phyloP scores from a whole-genome alignment of 225 moss, liverwort and hornwort species.

The Pseudoscleropodium purum region DNA sequence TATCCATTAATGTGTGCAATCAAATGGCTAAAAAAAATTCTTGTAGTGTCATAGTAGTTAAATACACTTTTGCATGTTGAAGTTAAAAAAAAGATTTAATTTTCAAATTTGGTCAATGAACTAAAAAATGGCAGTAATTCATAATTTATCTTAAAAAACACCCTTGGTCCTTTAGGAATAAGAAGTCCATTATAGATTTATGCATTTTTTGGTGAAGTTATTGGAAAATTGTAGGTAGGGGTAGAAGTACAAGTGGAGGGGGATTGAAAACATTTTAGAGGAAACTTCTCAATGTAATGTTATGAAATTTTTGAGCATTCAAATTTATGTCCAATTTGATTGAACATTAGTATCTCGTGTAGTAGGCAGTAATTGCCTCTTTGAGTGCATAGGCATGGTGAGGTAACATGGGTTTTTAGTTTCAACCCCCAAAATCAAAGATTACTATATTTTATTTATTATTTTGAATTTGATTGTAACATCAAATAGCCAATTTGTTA shows the following conservation, averaged over 20 bases:
- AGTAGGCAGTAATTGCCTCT: no score
- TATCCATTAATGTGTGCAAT: background rate
- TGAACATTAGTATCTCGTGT: no score
- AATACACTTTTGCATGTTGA: background rate
- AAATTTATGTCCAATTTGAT: background rate
- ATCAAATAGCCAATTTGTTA: background rate
- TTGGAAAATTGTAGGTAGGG: background rate
- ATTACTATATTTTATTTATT: background rate
- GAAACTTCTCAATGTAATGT: background rate
- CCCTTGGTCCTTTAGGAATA: background rate
- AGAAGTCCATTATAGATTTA: background rate
- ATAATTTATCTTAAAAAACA: background rate
- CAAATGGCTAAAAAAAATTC: no score
- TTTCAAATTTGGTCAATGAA: background rate
- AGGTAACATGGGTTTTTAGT: background rate
- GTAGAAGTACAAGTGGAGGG: no score
- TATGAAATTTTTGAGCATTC: background rate
- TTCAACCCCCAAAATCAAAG: background rate
- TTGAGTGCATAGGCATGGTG: no score
- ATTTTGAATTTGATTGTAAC: background rate
- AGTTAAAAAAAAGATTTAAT: no score
- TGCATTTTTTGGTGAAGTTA: background rate
- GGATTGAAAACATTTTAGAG: no score
- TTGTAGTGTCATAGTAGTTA: background rate
- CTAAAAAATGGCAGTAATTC: background rate